Conservation (phyloP, 2,329 filamentous ascomycete genomes). For the Penicillium sp. region DNA sequence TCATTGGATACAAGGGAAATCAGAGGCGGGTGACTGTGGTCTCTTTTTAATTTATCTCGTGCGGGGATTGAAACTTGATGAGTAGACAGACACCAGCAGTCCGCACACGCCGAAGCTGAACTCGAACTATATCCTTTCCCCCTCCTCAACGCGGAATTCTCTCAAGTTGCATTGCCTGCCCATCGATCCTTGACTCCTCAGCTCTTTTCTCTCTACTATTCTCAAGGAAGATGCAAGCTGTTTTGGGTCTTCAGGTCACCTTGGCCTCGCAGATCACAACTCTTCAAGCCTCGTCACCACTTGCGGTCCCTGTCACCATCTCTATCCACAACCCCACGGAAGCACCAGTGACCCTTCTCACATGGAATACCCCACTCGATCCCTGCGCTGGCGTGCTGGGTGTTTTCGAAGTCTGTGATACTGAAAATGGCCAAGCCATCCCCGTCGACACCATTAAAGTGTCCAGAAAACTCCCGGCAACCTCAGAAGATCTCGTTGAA, state of each 20-base stretch:
- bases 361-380: constrained; percentile 45
- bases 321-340: constrained; percentile 33
- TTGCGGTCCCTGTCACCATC: constrained; percentile 30
- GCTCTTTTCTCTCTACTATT: neutral
- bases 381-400: constrained; percentile 34
- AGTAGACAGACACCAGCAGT: too few relatives aligned
- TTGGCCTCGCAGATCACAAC: constrained; percentile 18
- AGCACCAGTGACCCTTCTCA: constrained; percentile 37
- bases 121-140: too few relatives aligned
- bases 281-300: constrained; percentile 18
- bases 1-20: constrained; percentile 6
- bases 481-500: constrained; percentile 34
- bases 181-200: neutral
- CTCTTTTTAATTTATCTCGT: neutral
- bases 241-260: constrained; percentile 23
- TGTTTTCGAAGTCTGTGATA: constrained; percentile 35
- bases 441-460: constrained; percentile 38
- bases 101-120: too few relatives aligned
- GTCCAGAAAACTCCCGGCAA: constrained; percentile 37
- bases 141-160: too few relatives aligned
- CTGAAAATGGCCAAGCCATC: constrained; percentile 22
- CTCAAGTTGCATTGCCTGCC: too few relatives aligned
- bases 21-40: neutral
- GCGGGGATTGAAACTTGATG: too few relatives aligned
- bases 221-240: constrained; percentile 11